A percentile compares a stretch with the other conserved stretches of the same genome.
Conservation (phyloP, 2,329 filamentous ascomycete species). For the Coniochaeta sp. region DNA sequence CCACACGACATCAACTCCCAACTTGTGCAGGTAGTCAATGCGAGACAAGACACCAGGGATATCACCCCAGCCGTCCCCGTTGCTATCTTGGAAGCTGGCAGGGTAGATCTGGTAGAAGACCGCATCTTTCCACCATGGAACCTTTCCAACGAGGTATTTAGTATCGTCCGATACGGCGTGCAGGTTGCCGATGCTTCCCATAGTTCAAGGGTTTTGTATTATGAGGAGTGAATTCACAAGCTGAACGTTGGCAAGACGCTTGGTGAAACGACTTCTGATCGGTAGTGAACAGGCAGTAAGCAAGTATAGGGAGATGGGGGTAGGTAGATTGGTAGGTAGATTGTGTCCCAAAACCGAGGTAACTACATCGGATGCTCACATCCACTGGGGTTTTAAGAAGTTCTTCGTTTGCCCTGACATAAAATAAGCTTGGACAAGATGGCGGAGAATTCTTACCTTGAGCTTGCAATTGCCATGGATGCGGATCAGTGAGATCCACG, state of each 20-base stretch:
- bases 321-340: background rate
- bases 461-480: too few species aligned
- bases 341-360: background rate
- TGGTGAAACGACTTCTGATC: background rate
- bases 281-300: background rate
- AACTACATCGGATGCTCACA: background rate
- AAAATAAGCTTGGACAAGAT: background rate
- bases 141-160: constrained; percentile 22
- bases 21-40: constrained; percentile 51
- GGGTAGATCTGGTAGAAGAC: constrained; percentile 46
- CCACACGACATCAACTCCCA: constrained; percentile 55
- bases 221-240: too few species aligned
- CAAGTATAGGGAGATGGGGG: too few species aligned
- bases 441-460: too few species aligned
- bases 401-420: background rate
- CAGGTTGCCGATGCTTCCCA: background rate
- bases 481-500: too few species aligned
- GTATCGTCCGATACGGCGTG: constrained; percentile 10
- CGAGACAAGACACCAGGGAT: constrained; percentile 56
- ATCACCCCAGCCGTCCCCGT: constrained; percentile 53
- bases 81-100: constrained; percentile 47
- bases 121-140: constrained; percentile 39
- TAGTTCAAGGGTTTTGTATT: background rate
- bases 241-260: background rate
- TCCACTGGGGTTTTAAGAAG: background rate